These are phyloP conservation scores for Aspergillus glaucus DNA, from an alignment of 2,329 filamentous ascomycete species.

Conservation along the genomic window DNA sequence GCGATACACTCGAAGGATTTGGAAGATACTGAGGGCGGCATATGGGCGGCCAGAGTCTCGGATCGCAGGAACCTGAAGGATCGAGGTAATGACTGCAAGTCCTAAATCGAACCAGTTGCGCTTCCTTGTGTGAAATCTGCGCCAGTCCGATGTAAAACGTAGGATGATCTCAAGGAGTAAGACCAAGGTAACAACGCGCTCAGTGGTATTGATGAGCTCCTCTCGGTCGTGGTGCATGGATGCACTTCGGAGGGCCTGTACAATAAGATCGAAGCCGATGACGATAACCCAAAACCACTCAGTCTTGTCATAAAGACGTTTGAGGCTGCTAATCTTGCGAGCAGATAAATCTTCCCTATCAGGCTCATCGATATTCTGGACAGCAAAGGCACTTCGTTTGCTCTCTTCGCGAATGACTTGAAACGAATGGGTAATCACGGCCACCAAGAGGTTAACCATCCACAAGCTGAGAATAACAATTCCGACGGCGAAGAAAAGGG, in stretches of 20 bases:
- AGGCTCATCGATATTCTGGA: slow-evolving; percentile 55
- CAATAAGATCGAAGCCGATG: slow-evolving; percentile 73
- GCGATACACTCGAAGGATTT: slow-evolving; percentile 86
- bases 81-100: slow-evolving; percentile 71
- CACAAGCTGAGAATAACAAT: slow-evolving; percentile 93
- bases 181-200: slow-evolving; percentile 69
- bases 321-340: slow-evolving; percentile 46
- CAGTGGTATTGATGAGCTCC: slow-evolving; percentile 63
- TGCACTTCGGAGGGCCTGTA: slow-evolving; percentile 70
- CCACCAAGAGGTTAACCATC: slow-evolving; percentile 90
- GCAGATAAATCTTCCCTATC: slow-evolving; percentile 31
- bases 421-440: slow-evolving; percentile 96
- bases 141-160: slow-evolving; percentile 72
- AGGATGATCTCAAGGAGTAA: slow-evolving; percentile 77
- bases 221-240: slow-evolving; percentile 59
- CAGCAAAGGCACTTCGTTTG: slow-evolving; percentile 85
- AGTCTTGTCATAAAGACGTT: slow-evolving; percentile 68
- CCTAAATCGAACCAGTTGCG: slow-evolving; percentile 74
- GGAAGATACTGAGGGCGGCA: slow-evolving; percentile 85
- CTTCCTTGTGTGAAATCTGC: slow-evolving; percentile 66
- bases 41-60: slow-evolving; percentile 66
- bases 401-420: slow-evolving; percentile 97
- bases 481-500: slow-evolving; percentile 64
- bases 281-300: slow-evolving; percentile 70
- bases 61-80: slow-evolving; percentile 82